Percentiles rank a stretch among this genome's conserved stretches.
These are phyloP conservation scores for Fraxinus sp. DNA, from an alignment of 305 asterid species.

Conservation along the genomic window DNA sequence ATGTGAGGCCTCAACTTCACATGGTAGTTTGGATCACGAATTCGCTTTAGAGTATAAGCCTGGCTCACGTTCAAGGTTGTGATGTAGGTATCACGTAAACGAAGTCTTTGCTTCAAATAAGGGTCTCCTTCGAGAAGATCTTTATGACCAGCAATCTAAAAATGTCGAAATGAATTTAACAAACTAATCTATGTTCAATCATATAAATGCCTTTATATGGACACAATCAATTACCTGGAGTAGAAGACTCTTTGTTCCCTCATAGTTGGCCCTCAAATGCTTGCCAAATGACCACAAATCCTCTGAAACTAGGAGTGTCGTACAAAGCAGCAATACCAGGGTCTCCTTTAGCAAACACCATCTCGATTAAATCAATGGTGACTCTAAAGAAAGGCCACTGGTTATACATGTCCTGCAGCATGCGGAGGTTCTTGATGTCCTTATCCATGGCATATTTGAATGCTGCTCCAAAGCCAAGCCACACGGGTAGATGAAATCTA, in stretches of 20 bases:
- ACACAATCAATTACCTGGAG: slow-evolving; percentile 51
- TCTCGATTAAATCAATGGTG: slow-evolving; percentile 69
- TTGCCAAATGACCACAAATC: slow-evolving; percentile 65
- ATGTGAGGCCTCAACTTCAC: slow-evolving; percentile 83
- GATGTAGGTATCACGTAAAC: slow-evolving; percentile 87
- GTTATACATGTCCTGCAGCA: slow-evolving; percentile 76
- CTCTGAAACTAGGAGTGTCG: slow-evolving; percentile 68
- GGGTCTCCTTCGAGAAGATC: slow-evolving; percentile 85
- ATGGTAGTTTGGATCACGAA: slow-evolving; percentile 78
- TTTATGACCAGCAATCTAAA: slow-evolving; percentile 67
- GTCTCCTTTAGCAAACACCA: slow-evolving; percentile 88
- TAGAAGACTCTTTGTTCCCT: slow-evolving; percentile 53
- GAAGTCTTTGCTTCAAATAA: slow-evolving; percentile 78
- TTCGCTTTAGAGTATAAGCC: slow-evolving; percentile 77
- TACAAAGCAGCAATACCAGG: slow-evolving; percentile 72
- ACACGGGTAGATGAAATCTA: slow-evolving; percentile 79
- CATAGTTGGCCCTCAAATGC: slow-evolving; percentile 54
- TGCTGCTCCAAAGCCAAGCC: slow-evolving; percentile 82
- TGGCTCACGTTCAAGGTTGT: slow-evolving; percentile 84
- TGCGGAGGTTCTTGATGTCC: slow-evolving; percentile 51
- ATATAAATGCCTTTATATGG: background rate
- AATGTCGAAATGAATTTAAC: background rate
- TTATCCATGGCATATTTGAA: slow-evolving; percentile 55
- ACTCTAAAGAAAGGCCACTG: slow-evolving; percentile 85
- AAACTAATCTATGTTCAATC: background rate